Conservation (phyloP, 768 basidiomycete species). For the Xerocomellus amylosporus region DNA sequence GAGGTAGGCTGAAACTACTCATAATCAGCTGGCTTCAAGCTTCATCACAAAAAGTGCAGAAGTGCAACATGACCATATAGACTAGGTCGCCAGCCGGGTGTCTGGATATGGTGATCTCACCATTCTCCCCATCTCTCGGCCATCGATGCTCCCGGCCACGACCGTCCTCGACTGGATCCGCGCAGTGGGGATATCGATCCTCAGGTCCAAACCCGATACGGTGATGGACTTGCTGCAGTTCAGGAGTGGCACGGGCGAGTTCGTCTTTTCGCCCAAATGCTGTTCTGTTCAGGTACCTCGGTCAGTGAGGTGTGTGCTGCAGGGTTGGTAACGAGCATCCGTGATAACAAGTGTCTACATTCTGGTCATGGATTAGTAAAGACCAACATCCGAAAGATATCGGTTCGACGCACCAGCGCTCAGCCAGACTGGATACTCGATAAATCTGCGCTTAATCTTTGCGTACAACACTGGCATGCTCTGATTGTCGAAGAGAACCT, state of each 20-base stretch:
- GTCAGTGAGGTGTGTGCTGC: conserved; percentile 71
- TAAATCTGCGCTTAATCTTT: conserved; percentile 96
- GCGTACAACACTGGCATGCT: conserved; percentile 99
- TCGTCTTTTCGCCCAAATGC: too few species aligned
- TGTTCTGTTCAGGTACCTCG: conserved; percentile 87
- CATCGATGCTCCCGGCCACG: conserved; percentile 42
- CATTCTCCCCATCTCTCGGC: not conserved
- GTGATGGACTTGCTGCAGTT: conserved; percentile 70
- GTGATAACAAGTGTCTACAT: conserved; percentile 88
- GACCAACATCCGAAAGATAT: not conserved
- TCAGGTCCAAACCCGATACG: conserved; percentile 78
- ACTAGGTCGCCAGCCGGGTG: too few species aligned
- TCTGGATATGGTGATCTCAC: conserved; percentile 29
- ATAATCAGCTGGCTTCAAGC: too few species aligned
- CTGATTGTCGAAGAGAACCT: conserved; percentile 98
- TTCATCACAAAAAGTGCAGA: too few species aligned
- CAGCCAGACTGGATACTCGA: conserved; percentile 97
- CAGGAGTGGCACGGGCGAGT: conserved; percentile 80
- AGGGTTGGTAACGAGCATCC: conserved; percentile 98
- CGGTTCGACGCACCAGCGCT: conserved; percentile 67
- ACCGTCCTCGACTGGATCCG: conserved; percentile 87
- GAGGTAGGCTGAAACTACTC: too few species aligned
- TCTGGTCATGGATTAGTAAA: conserved; percentile 47
- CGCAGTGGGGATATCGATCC: conserved; percentile 81
- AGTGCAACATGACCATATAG: too few species aligned